Base-by-base conservation (phyloP, 139 green algal species). In the Volvox reticuliferus region DNA sequence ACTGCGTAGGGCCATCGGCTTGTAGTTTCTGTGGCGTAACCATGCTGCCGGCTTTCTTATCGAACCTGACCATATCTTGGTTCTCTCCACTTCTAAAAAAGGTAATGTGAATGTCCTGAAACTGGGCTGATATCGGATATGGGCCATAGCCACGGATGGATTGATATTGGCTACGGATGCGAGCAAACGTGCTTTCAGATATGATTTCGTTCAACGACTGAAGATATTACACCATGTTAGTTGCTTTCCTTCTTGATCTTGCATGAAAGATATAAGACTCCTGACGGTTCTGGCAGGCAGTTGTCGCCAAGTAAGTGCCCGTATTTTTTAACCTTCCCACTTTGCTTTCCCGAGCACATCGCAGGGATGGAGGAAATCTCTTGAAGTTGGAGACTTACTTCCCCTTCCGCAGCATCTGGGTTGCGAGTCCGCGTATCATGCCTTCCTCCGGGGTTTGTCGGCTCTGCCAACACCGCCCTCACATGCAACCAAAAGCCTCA, bases 321-420 rank as follows among this genome's bases (percentile, higher is more conserved):
- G 2, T 33, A 36, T 14, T n/a, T 20, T 36, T 82, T 14, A 35
- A 9, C 30, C 62, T 32, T 44, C 28, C 6, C 17, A 33, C 73
- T 44, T 36, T 13, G 73, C 28, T 35, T 2, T 36, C 73, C 28
- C 35, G 3, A 44, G 24, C 24, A 32, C 24, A 80, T 82, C 17
- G 14, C 32, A 90, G 86, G 86, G 86, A 24, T 90, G 86, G 86
- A 30, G 73, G 18, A 90, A 90, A 5, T 36, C 86, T 3, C 71
- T 90, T 12, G 86, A 90, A 22, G 1, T 68, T 32, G 71, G 36
- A 17, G 86, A 90, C 86, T n/a, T 90, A 17, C 44, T 76, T 0
- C 86, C 86, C 19, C 71, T 90, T 20, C 86, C 71, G 0, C 86
- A 75, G 9, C 1, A 32, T 26, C 50, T 90, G 0, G 28, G 37